These are phyloP conservation scores for Vigna reflexopilosa DNA, from an alignment of 306 rosid genomes.

Conservation along the genomic window DNA sequence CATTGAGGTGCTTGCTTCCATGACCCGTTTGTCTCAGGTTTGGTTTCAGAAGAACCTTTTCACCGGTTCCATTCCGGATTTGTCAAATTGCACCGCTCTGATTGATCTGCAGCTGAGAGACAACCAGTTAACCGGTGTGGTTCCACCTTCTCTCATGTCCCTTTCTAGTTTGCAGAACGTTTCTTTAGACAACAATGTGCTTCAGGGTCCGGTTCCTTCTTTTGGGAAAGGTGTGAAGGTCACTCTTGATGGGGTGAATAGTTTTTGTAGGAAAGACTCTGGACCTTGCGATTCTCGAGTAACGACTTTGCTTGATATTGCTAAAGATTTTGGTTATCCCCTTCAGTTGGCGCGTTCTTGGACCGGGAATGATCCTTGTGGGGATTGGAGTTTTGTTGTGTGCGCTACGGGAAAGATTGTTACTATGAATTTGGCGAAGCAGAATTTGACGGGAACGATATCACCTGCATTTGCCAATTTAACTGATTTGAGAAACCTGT, in stretches of 20 bases:
- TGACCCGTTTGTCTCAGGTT: slow-evolving; percentile 63
- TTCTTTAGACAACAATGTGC: slow-evolving; percentile 61
- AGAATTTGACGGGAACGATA: slow-evolving; percentile 58
- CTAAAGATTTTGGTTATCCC: slow-evolving; percentile 62
- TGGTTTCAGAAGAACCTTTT: slow-evolving; percentile 81
- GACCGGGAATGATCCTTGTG: slow-evolving; percentile 60
- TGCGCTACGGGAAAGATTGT: slow-evolving; percentile 55
- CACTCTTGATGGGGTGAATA: slow-evolving; percentile 54
- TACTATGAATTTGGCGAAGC: slow-evolving; percentile 53
- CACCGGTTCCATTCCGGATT: slow-evolving; percentile 68
- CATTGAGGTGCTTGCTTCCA: slow-evolving; percentile 55
- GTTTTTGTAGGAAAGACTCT: slow-evolving; percentile 47
- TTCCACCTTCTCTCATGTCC: slow-evolving; percentile 56
- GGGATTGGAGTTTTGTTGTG: slow-evolving; percentile 47
- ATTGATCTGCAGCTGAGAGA: slow-evolving; percentile 77
- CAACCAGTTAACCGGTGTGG: slow-evolving; percentile 66
- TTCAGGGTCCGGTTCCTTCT: slow-evolving; percentile 71
- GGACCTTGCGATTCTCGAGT: slow-evolving; percentile 70
- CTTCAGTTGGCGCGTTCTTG: slow-evolving; percentile 53
- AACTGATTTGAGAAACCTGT: slow-evolving; percentile 58
- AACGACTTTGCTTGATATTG: slow-evolving; percentile 57
- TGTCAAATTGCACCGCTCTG: slow-evolving; percentile 55
- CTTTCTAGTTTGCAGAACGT: slow-evolving; percentile 55
- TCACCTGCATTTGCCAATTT: slow-evolving; percentile 73
- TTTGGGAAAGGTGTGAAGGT: slow-evolving; percentile 50